Conservation (phyloP, 352 stramenopile genomes). For the Phytopythium helicoides region DNA sequence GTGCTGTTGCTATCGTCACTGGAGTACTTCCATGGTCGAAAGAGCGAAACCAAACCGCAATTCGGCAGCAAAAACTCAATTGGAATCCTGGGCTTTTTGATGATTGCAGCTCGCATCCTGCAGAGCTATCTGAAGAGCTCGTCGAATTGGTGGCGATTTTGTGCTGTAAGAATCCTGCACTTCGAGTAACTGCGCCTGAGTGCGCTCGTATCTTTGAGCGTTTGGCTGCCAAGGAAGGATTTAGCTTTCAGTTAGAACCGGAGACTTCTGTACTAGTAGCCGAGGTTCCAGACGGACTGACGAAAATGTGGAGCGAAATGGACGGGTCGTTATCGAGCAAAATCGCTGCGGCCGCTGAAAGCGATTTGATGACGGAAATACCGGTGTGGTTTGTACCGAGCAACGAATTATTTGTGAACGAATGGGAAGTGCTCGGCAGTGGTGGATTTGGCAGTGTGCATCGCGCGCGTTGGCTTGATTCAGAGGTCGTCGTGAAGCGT, state of each 20-base stretch:
- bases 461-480: background rate
- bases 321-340: too few species aligned
- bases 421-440: background rate
- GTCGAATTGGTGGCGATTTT: background rate
- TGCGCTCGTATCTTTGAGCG: too few species aligned
- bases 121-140: too few species aligned
- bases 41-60: too few species aligned
- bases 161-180: background rate
- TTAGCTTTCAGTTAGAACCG: too few species aligned
- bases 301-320: too few species aligned
- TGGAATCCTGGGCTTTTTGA: background rate
- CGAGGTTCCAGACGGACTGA: too few species aligned
- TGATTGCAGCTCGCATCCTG: slow-evolving; percentile 23
- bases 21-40: slow-evolving; percentile 21
- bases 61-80: too few species aligned
- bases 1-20: slow-evolving; percentile 27
- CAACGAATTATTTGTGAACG: background rate
- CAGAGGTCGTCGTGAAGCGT: slow-evolving; percentile 20
- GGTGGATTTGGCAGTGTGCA: background rate
- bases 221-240: too few species aligned
- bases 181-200: background rate
- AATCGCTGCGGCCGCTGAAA: too few species aligned
- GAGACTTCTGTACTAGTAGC: too few species aligned
- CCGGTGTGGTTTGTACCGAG: background rate
- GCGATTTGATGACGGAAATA: too few species aligned